phyloP scores from a whole-genome alignment of 140 eudicot species.

The Artemisia princeps region DNA sequence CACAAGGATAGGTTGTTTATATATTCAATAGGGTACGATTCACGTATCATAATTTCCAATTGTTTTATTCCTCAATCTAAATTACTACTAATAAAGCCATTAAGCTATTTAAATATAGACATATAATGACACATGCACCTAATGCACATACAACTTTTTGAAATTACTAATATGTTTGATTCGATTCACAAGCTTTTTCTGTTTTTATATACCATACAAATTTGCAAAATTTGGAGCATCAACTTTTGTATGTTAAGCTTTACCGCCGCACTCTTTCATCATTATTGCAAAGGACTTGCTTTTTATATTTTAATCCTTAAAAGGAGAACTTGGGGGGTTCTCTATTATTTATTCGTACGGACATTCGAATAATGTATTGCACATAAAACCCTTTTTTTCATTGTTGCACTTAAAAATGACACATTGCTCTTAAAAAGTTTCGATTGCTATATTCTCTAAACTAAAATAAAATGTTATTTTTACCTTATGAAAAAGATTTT shows the following conservation, averaged over 20 bases:
- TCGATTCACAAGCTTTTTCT: slow-evolving; percentile 13
- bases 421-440: too few species aligned
- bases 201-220: background rate
- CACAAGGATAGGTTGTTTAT: background rate
- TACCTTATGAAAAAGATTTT: too few species aligned
- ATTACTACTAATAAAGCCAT: background rate
- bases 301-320: background rate
- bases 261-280: slow-evolving; percentile 32
- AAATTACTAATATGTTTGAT: background rate
- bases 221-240: slow-evolving; percentile 23
- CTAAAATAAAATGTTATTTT: too few species aligned
- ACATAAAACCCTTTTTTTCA: too few species aligned
- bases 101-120: background rate
- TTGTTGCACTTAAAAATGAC: too few species aligned
- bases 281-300: slow-evolving; percentile 27
- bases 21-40: slow-evolving; percentile 1
- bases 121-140: slow-evolving; percentile 10
- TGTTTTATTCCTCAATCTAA: slow-evolving; percentile 1
- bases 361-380: slow-evolving; percentile 1
- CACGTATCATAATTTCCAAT: slow-evolving; percentile 17
- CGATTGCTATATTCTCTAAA: too few species aligned
- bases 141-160: slow-evolving; percentile 7
- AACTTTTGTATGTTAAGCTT: slow-evolving; percentile 23
- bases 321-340: slow-evolving; percentile 8
- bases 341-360: slow-evolving; percentile 18